These are phyloP conservation scores for Copromyces sp. DNA, from an alignment of 495 filamentous ascomycete species.

Conservation along the genomic window DNA sequence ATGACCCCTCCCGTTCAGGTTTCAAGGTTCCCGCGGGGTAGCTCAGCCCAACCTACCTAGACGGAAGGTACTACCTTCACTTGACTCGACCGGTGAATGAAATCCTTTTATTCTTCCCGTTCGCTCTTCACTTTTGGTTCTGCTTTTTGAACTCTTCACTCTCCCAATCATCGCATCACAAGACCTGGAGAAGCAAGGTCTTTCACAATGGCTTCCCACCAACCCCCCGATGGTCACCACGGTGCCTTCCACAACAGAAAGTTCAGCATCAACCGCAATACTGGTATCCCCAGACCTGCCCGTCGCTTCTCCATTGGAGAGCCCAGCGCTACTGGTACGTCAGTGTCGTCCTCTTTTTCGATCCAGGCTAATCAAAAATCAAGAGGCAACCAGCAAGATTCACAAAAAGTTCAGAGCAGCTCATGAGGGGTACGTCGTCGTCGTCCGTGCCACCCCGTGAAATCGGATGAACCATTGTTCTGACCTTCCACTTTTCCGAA, in stretches of 20 bases:
- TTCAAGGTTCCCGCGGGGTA: background rate
- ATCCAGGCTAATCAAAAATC: conserved; percentile 11
- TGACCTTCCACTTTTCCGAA: background rate
- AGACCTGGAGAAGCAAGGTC: background rate
- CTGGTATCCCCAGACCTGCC: conserved; percentile 37
- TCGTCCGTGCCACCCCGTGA: too few species aligned
- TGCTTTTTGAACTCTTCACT: background rate
- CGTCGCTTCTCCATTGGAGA: conserved; percentile 44
- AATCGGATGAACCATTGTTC: background rate
- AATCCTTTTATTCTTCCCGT: background rate
- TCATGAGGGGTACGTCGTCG: conserved; percentile 52
- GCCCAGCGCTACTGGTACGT: conserved; percentile 41
- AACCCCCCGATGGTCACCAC: conserved; percentile 9
- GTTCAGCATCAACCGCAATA: conserved; percentile 49
- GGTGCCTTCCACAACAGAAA: conserved; percentile 40
- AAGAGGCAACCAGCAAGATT: conserved; percentile 68
- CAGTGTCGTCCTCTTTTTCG: too few species aligned
- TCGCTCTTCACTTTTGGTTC: background rate
- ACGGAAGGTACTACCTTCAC: too few species aligned
- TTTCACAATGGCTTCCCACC: background rate
- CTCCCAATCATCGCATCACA: background rate
- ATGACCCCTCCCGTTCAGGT: background rate
- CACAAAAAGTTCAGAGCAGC: conserved; percentile 77
- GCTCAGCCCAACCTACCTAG: background rate
- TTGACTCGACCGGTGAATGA: background rate